Evolutionary conservation across 2,329 filamentous ascomycete species (phyloP), one percentile per base, ranked within the genome.

Genomic region (Colletotrichum incanum): DNA sequence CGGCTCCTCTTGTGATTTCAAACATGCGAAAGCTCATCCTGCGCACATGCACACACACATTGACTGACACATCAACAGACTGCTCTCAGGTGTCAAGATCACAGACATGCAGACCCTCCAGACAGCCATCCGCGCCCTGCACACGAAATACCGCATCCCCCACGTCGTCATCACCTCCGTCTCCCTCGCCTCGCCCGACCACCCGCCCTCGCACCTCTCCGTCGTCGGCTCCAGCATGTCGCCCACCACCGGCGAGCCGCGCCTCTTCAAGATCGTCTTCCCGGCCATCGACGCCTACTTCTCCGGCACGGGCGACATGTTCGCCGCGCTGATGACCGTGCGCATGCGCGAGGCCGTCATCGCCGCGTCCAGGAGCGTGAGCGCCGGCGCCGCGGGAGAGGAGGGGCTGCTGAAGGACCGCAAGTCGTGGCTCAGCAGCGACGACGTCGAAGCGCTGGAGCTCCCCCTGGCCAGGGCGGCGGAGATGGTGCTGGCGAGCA

Each of bases 251-350:
- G 89, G 86, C 58, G 84, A 82, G 74, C 91, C 96, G 0, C 92
- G 96, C n/a, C 88, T 96, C 64, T 99, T 98, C 86, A 92, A 93
- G 78, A 92, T 98, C 78, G 91, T 93, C 67, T 94, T 98, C 68
- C 95, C 96, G 0, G 90, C 93, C 37, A 92, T 98, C 72, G 93
- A 98, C 79, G 94, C 95, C 83, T 98, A 96, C 86, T 99, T 98
- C 83, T 95, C 93, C 77, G 96, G 96, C 50, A 98, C 97, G 0
- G 96, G 96, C 58, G 96, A 99, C 84, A 98, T 99, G 96, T 98
- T 99, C 79, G 96, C 95, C 39, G 96, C 96, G 9, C 87, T 99
- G 56, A 95, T 94, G 79, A 91, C 98, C 1, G 94, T 94, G 50
- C 91, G 96, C 39, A 91, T 99, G 78, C 92, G 96, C 70, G 94